Conservation (phyloP, 441 rosid species). For the Biscutella auriculata region DNA sequence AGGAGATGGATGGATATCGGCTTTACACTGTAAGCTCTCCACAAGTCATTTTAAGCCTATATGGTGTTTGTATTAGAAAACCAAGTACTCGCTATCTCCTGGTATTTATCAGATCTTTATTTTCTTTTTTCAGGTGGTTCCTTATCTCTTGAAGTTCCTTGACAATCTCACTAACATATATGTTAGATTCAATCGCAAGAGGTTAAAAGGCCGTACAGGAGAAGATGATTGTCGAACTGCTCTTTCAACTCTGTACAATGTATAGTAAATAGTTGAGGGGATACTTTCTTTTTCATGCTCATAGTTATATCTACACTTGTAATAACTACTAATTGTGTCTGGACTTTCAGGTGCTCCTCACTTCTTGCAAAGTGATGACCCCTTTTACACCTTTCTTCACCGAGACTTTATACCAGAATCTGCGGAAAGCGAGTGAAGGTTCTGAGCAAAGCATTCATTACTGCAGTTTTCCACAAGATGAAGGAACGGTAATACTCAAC, state of each 20-base stretch:
- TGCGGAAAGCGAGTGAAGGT: slow-evolving; percentile 59
- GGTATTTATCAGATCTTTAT: neutral
- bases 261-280: slow-evolving; percentile 23
- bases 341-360: slow-evolving; percentile 69
- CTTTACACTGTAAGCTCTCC: slow-evolving; percentile 71
- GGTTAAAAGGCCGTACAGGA: slow-evolving; percentile 90
- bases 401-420: slow-evolving; percentile 84
- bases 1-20: slow-evolving; percentile 91
- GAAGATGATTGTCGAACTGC: slow-evolving; percentile 84
- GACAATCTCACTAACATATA: slow-evolving; percentile 92
- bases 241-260: slow-evolving; percentile 86
- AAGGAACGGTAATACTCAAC: slow-evolving; percentile 54
- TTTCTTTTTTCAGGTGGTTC: slow-evolving; percentile 63
- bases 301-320: slow-evolving; percentile 1
- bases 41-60: slow-evolving; percentile 9
- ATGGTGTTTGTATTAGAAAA: neutral
- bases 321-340: neutral
- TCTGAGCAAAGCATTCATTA: slow-evolving; percentile 87
- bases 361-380: slow-evolving; percentile 93
- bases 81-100: neutral
- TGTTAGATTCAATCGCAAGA: slow-evolving; percentile 94
- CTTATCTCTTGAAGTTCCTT: slow-evolving; percentile 83
- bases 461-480: slow-evolving; percentile 66
- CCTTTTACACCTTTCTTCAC: slow-evolving; percentile 97
- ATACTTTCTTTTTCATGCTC: slow-evolving; percentile 1